Conservation (phyloP, 2,329 filamentous ascomycete species). For the Chaetomium sp. region DNA sequence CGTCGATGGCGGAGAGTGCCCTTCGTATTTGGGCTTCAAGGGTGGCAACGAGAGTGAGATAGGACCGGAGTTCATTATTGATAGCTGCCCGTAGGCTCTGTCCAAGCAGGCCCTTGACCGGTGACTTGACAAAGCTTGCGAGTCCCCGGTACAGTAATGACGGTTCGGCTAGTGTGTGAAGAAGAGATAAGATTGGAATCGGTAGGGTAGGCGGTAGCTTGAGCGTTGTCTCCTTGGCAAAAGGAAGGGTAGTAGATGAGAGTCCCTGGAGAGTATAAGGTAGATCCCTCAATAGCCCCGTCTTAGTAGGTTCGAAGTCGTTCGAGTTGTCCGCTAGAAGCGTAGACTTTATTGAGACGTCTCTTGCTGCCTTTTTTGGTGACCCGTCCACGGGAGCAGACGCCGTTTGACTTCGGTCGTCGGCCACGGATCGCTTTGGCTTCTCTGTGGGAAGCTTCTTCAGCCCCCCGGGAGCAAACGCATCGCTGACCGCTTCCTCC, state of each 20-base stretch:
- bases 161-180: constrained; percentile 87
- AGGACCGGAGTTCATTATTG: constrained; percentile 75
- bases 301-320: constrained; percentile 56
- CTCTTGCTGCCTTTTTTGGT: constrained; percentile 34
- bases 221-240: constrained; percentile 61
- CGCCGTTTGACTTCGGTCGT: constrained; percentile 19
- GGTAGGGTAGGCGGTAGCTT: constrained; percentile 75
- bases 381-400: constrained; percentile 10
- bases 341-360: constrained; percentile 52
- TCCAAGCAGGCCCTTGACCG: constrained; percentile 75
- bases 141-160: constrained; percentile 84
- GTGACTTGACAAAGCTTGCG: constrained; percentile 72
- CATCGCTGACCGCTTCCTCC: constrained; percentile 45
- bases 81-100: constrained; percentile 90
- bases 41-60: constrained; percentile 83
- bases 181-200: constrained; percentile 73
- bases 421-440: constrained; percentile 32
- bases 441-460: constrained; percentile 39
- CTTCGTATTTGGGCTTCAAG: constrained; percentile 86
- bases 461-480: constrained; percentile 49
- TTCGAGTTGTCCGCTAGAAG: constrained; percentile 51
- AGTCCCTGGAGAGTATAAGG: constrained; percentile 91
- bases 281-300: constrained; percentile 66
- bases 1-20: constrained; percentile 68
- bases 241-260: constrained; percentile 77